phyloP scores from a whole-genome alignment of 176 grass and related monocot genomes.

The Microstegium vimineum region DNA sequence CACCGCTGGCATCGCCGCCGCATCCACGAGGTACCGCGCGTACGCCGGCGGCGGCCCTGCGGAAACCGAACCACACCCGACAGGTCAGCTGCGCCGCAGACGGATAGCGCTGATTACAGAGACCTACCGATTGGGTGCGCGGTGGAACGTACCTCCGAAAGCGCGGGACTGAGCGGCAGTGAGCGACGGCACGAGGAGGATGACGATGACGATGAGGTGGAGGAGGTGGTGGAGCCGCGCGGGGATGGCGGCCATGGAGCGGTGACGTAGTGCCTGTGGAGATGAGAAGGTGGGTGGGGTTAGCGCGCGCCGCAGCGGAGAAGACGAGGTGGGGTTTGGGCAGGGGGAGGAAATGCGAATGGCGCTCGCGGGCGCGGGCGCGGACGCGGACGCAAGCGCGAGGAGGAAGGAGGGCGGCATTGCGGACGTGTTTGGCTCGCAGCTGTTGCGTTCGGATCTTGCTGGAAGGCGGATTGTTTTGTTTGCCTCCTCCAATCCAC shows the following conservation, averaged over 20 bases:
- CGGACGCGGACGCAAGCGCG: background rate
- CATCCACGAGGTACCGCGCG: slow-evolving; percentile 55
- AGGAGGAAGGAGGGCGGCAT: slow-evolving; percentile 29
- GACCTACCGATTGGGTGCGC: background rate
- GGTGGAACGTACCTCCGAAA: slow-evolving; percentile 22
- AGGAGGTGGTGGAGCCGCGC: background rate
- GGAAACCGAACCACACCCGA: background rate
- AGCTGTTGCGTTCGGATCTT: background rate
- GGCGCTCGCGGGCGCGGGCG: background rate
- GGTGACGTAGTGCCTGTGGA: background rate
- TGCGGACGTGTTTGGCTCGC: background rate
- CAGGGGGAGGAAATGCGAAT: slow-evolving; percentile 31
- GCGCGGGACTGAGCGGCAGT: background rate
- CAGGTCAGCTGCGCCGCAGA: background rate
- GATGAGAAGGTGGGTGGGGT: background rate
- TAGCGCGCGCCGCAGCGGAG: slow-evolving; percentile 28
- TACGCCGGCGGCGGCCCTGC: slow-evolving; percentile 39
- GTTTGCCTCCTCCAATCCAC: background rate
- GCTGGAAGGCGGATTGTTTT: background rate
- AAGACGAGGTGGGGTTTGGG: slow-evolving; percentile 1
- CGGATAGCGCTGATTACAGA: background rate
- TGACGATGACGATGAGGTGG: background rate
- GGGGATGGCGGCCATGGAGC: slow-evolving; percentile 4
- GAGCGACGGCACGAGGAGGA: slow-evolving; percentile 5
- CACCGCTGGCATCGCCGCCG: slow-evolving; percentile 40